Percentiles rank a stretch among this genome's conserved stretches.
phyloP scores from a whole-genome alignment of 139 green algal species.

The Haematococcus lacustris region DNA sequence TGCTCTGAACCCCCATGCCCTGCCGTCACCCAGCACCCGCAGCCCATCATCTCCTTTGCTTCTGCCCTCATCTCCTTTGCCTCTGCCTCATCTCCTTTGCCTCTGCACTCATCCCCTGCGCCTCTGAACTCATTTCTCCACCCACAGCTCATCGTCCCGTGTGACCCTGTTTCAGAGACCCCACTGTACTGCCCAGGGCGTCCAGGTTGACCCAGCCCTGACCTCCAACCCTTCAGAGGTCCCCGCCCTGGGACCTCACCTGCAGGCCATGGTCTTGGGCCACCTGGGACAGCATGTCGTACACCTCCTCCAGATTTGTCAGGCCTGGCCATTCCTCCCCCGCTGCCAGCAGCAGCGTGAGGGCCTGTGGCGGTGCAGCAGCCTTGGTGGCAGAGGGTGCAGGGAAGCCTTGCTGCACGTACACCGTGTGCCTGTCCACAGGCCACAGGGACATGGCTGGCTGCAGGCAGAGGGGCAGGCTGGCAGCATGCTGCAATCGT shows the following conservation, averaged over 20 bases:
- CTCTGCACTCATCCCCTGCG: neutral
- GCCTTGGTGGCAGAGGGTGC: neutral
- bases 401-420: neutral
- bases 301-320: conserved; percentile 27
- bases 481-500: no score
- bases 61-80: no score
- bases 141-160: conserved; percentile 8
- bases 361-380: conserved; percentile 12
- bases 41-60: no score
- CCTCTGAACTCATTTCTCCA: neutral
- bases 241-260: conserved; percentile 4
- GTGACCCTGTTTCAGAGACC: neutral
- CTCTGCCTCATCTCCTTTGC: neutral
- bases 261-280: conserved; percentile 29
- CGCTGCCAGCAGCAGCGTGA: conserved; percentile 43
- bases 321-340: conserved; percentile 11
- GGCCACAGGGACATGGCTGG: neutral
- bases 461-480: no score
- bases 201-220: neutral
- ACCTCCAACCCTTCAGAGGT: neutral
- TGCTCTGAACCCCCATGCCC: no score
- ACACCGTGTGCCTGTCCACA: neutral
- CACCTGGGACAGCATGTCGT: conserved; percentile 39
- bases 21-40: no score
- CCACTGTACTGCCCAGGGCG: neutral